A percentile compares a stretch with the other conserved stretches of the same genome.
These are phyloP conservation scores for Pseudopithomyces maydicus DNA, from an alignment of 2,329 filamentous ascomycete genomes.

Conservation along the genomic window DNA sequence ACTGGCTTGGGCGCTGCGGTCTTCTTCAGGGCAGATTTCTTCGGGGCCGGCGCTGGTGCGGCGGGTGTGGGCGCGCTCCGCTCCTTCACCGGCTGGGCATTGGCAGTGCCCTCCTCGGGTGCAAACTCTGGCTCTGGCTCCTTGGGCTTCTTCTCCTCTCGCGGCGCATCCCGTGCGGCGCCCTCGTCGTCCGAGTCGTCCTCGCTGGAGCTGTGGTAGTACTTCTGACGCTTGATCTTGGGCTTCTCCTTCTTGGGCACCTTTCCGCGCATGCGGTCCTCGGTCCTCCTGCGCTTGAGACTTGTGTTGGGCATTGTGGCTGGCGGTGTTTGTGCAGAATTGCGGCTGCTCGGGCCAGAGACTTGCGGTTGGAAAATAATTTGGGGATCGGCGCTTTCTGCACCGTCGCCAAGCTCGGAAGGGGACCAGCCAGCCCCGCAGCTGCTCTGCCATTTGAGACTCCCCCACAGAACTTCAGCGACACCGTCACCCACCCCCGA, in stretches of 20 bases:
- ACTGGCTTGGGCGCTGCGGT: conserved; percentile 15
- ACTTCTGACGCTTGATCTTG: conserved; percentile 66
- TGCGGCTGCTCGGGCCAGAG: conserved; percentile 14
- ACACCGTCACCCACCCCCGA: conserved; percentile 7
- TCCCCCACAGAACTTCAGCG: conserved; percentile 15
- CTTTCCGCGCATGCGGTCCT: conserved; percentile 62
- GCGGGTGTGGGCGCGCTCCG: conserved; percentile 13
- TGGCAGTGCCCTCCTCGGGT: conserved; percentile 36
- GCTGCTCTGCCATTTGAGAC: conserved; percentile 5
- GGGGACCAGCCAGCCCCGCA: conserved; percentile 14
- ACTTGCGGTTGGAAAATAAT: conserved; percentile 21
- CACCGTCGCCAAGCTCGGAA: conserved; percentile 34
- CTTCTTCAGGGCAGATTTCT: conserved; percentile 31
- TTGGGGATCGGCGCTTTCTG: conserved; percentile 26
- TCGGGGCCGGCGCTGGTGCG: not conserved
- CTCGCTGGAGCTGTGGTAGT: conserved; percentile 69
- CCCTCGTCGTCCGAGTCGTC: conserved; percentile 53
- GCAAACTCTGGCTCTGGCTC: conserved; percentile 48
- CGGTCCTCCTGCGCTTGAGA: conserved; percentile 62
- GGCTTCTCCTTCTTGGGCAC: conserved; percentile 58
- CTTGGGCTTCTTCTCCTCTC: conserved; percentile 12
- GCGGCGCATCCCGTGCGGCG: conserved; percentile 36
- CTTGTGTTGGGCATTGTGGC: conserved; percentile 46
- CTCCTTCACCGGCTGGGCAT: conserved; percentile 5
- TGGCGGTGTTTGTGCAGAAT: conserved; percentile 17